Conservation (phyloP, 495 filamentous ascomycete species). For the Bathelium albidoporum region DNA sequence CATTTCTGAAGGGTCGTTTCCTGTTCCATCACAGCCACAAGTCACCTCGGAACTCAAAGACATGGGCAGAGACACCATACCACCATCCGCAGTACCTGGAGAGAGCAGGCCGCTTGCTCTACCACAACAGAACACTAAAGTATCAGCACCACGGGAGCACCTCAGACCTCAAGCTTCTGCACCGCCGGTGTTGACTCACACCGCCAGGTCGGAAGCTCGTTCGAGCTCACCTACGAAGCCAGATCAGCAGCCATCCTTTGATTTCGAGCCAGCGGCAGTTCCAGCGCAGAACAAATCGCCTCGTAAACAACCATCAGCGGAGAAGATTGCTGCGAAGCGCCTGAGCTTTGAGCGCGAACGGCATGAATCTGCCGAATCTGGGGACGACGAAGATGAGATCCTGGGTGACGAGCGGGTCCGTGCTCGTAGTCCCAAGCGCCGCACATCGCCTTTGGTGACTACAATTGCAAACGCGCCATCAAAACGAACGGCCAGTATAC, state of each 20-base stretch:
- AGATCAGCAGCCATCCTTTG: background rate
- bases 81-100: background rate
- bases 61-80: background rate
- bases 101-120: background rate
- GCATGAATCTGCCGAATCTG: conserved; percentile 70
- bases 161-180: conserved; percentile 51
- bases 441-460: background rate
- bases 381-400: conserved; percentile 84
- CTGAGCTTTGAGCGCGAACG: conserved; percentile 66
- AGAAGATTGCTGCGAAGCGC: conserved; percentile 65
- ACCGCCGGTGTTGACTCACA: conserved; percentile 50
- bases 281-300: background rate
- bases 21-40: conserved; percentile 4
- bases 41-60: conserved; percentile 10
- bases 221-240: background rate
- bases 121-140: background rate
- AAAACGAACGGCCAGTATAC: conserved; percentile 34
- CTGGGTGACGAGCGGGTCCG: conserved; percentile 52
- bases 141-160: background rate
- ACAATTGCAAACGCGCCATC: conserved; percentile 11
- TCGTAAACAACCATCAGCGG: conserved; percentile 62
- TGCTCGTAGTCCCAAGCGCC: conserved; percentile 45
- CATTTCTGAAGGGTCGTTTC: conserved; percentile 44
- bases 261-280: background rate
- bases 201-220: background rate